phyloP scores from a whole-genome alignment of 306 rosid species.

The Aeschynomene evenia region DNA sequence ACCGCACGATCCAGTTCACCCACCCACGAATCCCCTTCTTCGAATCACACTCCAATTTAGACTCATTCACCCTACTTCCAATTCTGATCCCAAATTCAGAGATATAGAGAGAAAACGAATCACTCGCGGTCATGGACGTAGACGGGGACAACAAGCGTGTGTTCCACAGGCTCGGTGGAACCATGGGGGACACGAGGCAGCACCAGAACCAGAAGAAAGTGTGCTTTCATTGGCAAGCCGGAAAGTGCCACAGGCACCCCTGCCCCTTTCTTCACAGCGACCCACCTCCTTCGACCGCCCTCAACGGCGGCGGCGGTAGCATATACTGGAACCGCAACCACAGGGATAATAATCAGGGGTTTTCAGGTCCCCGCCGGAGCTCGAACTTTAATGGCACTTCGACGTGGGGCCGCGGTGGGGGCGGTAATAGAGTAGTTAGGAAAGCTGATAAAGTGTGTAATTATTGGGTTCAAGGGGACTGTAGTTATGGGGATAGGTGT shows the following conservation, averaged over 20 bases:
- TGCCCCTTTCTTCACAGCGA: conserved; percentile 77
- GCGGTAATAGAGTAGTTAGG: conserved; percentile 44
- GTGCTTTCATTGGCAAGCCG: conserved; percentile 92
- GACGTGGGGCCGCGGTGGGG: conserved; percentile 48
- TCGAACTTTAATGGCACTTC: conserved; percentile 47
- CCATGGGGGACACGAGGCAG: conserved; percentile 43
- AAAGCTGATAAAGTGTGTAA: conserved; percentile 70
- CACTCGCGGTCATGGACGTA: conserved; percentile 60
- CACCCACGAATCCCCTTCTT: neutral
- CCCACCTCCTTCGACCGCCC: conserved; percentile 50
- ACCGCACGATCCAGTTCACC: neutral
- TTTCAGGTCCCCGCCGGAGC: conserved; percentile 55
- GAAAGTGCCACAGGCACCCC: conserved; percentile 77
- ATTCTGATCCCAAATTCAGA: neutral
- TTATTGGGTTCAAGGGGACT: conserved; percentile 78
- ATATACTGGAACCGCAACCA: neutral
- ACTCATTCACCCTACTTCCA: neutral
- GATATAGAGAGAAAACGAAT: neutral
- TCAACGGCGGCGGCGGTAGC: neutral
- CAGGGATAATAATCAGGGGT: conserved; percentile 56
- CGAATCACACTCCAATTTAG: conserved; percentile 6
- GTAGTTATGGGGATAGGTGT: conserved; percentile 75
- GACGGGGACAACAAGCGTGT: conserved; percentile 83
- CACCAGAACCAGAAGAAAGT: conserved; percentile 81
- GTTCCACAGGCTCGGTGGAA: conserved; percentile 60